Conservation (phyloP, 495 filamentous ascomycete genomes). For the Amorphotheca resinae region DNA sequence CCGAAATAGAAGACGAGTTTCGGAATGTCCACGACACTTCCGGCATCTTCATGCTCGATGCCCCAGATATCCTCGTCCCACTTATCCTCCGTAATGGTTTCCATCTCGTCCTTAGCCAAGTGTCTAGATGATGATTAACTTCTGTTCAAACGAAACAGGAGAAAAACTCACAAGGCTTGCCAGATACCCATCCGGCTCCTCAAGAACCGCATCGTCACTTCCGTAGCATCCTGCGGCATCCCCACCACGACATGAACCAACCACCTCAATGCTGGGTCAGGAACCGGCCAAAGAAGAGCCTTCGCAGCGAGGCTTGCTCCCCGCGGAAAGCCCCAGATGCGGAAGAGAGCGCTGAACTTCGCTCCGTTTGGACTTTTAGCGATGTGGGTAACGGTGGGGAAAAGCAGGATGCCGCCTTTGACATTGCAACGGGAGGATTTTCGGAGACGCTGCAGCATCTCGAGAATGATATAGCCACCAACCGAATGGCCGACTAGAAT, state of each 20-base stretch:
- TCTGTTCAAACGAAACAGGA: background rate
- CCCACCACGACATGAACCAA: constrained; percentile 29
- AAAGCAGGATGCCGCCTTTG: constrained; percentile 53
- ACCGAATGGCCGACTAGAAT: constrained; percentile 79
- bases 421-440: constrained; percentile 22
- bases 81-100: constrained; percentile 55
- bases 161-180: constrained; percentile 51
- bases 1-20: constrained; percentile 75
- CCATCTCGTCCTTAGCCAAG: constrained; percentile 67
- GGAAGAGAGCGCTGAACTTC: constrained; percentile 38
- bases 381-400: constrained; percentile 69
- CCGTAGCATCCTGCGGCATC: constrained; percentile 43
- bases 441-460: constrained; percentile 47
- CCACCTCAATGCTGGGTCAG: constrained; percentile 5
- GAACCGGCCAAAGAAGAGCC: constrained; percentile 27
- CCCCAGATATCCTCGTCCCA: constrained; percentile 83
- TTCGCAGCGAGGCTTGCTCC: constrained; percentile 40
- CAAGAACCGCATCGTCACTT: constrained; percentile 51
- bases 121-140: constrained; percentile 26
- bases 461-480: constrained; percentile 64
- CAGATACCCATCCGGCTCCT: constrained; percentile 48
- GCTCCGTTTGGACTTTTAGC: constrained; percentile 50
- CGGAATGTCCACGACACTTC: constrained; percentile 23
- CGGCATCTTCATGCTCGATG: constrained; percentile 29
- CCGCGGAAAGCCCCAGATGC: constrained; percentile 41